Evolutionary conservation across 2,329 filamentous ascomycete genomes (phyloP).

Genomic region (Setomelanomma holmii): DNA sequence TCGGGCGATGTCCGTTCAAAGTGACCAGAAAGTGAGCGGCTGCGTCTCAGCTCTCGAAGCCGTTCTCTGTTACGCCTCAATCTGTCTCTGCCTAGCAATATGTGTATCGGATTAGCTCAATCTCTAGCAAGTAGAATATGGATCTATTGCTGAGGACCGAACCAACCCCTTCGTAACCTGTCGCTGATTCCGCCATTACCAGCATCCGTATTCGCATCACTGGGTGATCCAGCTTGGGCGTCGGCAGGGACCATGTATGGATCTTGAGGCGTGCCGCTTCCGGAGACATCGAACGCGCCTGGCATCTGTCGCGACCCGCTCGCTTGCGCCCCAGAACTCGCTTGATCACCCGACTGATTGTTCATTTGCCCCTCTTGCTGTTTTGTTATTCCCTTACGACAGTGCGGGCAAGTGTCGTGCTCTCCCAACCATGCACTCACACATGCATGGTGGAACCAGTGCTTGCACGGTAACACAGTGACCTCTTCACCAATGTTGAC

Average conservation of each 20-base stretch:
- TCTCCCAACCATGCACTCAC: slow-evolving; percentile 84
- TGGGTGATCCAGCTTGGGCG: slow-evolving; percentile 12
- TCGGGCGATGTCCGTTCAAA: background rate
- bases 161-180: slow-evolving; percentile 45
- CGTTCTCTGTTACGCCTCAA: background rate
- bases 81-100: background rate
- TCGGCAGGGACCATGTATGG: slow-evolving; percentile 26
- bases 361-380: slow-evolving; percentile 27
- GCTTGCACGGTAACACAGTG: slow-evolving; percentile 80
- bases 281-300: slow-evolving; percentile 33
- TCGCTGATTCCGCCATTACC: slow-evolving; percentile 32
- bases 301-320: slow-evolving; percentile 33
- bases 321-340: slow-evolving; percentile 11
- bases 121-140: background rate
- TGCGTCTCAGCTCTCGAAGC: background rate
- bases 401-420: slow-evolving; percentile 92
- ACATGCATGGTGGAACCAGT: slow-evolving; percentile 91
- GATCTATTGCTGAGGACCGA: slow-evolving; percentile 31
- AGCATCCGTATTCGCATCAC: slow-evolving; percentile 16
- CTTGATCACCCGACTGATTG: slow-evolving; percentile 12
- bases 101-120: slow-evolving; percentile 10
- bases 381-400: slow-evolving; percentile 64
- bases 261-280: slow-evolving; percentile 26
- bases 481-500: slow-evolving; percentile 77
- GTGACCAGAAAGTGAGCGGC: background rate